These are phyloP conservation scores for Lactarius vividus DNA, from an alignment of 768 basidiomycete species.

Conservation along the genomic window DNA sequence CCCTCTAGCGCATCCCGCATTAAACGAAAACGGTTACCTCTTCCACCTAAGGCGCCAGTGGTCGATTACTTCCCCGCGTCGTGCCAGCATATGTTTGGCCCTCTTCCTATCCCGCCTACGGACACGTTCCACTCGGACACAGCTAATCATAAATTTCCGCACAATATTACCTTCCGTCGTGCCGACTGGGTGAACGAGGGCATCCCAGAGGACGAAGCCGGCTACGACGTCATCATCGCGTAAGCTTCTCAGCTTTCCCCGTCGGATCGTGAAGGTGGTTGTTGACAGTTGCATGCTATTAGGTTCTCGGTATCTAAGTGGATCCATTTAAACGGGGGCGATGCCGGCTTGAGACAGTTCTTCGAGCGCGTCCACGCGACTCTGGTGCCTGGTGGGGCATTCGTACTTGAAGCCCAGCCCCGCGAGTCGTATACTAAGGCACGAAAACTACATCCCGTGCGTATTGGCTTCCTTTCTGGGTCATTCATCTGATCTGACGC, in stretches of 20 bases:
- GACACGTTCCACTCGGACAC: constrained; percentile 29
- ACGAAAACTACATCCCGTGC: constrained; percentile 60
- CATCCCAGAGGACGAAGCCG: constrained; percentile 54
- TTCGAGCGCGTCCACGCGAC: constrained; percentile 59
- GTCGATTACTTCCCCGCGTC: constrained; percentile 72
- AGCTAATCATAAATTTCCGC: constrained; percentile 55
- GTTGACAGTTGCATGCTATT: not conserved
- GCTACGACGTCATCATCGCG: constrained; percentile 81
- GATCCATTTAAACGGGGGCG: constrained; percentile 84
- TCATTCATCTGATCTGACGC: not conserved
- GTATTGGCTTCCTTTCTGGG: constrained; percentile 11
- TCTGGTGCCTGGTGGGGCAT: constrained; percentile 60
- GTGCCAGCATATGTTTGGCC: constrained; percentile 71
- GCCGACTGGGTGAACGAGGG: constrained; percentile 68
- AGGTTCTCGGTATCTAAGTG: constrained; percentile 90
- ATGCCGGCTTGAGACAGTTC: constrained; percentile 65
- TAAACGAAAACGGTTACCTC: constrained; percentile 28
- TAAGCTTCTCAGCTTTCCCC: constrained; percentile 37
- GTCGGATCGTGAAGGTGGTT: not conserved
- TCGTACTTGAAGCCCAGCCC: constrained; percentile 80
- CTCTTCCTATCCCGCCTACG: constrained; percentile 62
- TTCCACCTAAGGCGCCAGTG: not conserved
- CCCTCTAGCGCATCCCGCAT: not conserved
- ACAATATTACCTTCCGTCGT: constrained; percentile 70
- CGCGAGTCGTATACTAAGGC: constrained; percentile 86